Conservation (phyloP, 805 yeast species). For the Ascoidea rubescens region DNA sequence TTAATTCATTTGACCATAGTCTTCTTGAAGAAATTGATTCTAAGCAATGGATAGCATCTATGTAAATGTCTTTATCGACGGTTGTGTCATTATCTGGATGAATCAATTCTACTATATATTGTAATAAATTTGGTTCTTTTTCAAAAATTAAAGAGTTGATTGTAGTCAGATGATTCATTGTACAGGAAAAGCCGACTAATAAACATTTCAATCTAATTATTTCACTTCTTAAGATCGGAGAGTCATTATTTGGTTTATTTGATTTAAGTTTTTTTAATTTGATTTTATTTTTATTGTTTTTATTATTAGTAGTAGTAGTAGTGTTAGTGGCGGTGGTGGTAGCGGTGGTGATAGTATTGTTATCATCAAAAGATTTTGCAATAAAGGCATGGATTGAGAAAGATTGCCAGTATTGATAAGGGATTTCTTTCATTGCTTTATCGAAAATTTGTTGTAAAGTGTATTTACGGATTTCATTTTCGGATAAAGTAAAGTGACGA, state of each 20-base stretch:
- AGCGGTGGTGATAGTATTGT: neutral
- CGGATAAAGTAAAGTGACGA: conserved; percentile 33
- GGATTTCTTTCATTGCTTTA: conserved; percentile 40
- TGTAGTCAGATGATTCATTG: conserved; percentile 40
- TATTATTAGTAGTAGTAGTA: no score
- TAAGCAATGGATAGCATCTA: conserved; percentile 51
- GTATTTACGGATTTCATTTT: conserved; percentile 39
- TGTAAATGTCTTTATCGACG: conserved; percentile 43
- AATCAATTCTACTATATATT: neutral
- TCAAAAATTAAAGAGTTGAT: conserved; percentile 57
- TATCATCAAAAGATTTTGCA: conserved; percentile 56
- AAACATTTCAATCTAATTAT: conserved; percentile 51
- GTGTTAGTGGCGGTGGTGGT: no score
- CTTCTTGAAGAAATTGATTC: conserved; percentile 56
- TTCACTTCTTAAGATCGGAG: conserved; percentile 32
- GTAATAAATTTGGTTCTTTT: conserved; percentile 39
- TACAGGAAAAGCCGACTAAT: conserved; percentile 50
- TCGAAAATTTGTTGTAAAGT: conserved; percentile 52
- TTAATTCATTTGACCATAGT: conserved; percentile 61
- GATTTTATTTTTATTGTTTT: no score
- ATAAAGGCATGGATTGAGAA: conserved; percentile 47
- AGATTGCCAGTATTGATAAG: conserved; percentile 48
- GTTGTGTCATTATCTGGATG: conserved; percentile 41
- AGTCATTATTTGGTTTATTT: no score
- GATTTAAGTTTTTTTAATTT: neutral